These are phyloP conservation scores for Atalantia buxifolia DNA, from an alignment of 345 rosid genomes.

Conservation along the genomic window DNA sequence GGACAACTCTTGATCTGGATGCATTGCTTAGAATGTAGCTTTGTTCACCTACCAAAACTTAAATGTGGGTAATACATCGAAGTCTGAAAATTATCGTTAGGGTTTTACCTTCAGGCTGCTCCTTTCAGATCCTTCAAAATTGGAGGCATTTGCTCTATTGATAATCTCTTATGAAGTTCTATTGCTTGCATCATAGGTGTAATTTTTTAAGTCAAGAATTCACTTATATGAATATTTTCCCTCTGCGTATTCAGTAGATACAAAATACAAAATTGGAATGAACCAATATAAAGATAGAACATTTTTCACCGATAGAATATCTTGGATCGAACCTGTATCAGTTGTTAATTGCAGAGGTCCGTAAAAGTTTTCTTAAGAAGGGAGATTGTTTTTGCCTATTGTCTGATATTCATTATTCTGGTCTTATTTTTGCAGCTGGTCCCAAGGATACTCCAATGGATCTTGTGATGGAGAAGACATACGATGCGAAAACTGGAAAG, in stretches of 20 bases:
- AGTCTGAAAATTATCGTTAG: not conserved
- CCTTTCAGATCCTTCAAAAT: not conserved
- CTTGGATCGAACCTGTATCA: not conserved
- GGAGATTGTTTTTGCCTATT: not conserved
- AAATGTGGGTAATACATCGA: not conserved
- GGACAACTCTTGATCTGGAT: not conserved
- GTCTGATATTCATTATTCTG: slow-evolving; percentile 4
- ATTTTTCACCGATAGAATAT: not conserved
- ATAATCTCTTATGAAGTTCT: not conserved
- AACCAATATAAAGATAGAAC: not conserved
- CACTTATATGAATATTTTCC: not conserved
- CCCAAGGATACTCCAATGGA: slow-evolving; percentile 89
- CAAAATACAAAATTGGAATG: not conserved
- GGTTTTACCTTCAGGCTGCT: not conserved
- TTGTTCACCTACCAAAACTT: not conserved
- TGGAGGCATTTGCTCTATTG: not conserved
- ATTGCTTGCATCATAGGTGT: not conserved
- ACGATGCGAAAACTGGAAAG: slow-evolving; percentile 77
- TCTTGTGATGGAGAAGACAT: slow-evolving; percentile 71
- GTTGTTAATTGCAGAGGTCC: not conserved
- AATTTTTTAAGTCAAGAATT: not conserved
- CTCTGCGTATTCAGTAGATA: not conserved
- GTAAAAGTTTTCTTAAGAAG: not conserved
- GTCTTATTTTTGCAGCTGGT: slow-evolving; percentile 56
- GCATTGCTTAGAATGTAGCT: not conserved